Evolutionary conservation across 202 grass and related monocot genomes (phyloP).

Genomic region (Dendrocalamus latiflorus): DNA sequence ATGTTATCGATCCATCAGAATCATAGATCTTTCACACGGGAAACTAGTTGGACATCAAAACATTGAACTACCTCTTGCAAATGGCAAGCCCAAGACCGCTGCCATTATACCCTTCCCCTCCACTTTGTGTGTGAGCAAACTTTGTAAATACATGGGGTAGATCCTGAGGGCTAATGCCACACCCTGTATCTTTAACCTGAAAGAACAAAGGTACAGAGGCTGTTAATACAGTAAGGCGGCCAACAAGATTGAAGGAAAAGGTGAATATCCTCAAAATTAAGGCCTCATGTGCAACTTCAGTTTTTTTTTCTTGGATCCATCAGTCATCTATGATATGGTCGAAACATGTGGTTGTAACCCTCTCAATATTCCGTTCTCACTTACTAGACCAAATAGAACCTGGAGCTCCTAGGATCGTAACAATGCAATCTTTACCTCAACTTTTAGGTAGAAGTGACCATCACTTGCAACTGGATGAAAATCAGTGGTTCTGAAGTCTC

Average conservation of each 20-base stretch:
- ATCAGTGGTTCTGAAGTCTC: constrained; percentile 67
- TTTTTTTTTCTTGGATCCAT: background rate
- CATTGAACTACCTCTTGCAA: constrained; percentile 58
- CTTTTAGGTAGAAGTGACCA: constrained; percentile 76
- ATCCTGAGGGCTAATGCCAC: constrained; percentile 85
- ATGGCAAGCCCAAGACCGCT: constrained; percentile 89
- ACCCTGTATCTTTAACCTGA: constrained; percentile 90
- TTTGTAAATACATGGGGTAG: constrained; percentile 79
- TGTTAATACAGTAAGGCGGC: background rate
- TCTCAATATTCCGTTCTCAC: background rate
- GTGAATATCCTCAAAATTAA: too few species aligned
- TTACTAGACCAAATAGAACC: background rate
- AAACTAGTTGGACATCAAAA: background rate
- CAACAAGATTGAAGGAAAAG: background rate
- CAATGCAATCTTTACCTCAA: constrained; percentile 55
- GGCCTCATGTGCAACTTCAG: too few species aligned
- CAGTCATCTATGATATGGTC: too few species aligned
- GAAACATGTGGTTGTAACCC: background rate
- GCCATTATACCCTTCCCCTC: constrained; percentile 53
- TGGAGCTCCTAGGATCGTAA: constrained; percentile 10
- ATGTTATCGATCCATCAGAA: background rate
- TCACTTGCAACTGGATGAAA: constrained; percentile 63
- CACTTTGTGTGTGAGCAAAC: constrained; percentile 61
- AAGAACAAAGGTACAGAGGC: constrained; percentile 9
- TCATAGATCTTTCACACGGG: background rate